Evolutionary conservation across 2,329 filamentous ascomycete species (phyloP).

Genomic region (Metarhizium guizhouense): DNA sequence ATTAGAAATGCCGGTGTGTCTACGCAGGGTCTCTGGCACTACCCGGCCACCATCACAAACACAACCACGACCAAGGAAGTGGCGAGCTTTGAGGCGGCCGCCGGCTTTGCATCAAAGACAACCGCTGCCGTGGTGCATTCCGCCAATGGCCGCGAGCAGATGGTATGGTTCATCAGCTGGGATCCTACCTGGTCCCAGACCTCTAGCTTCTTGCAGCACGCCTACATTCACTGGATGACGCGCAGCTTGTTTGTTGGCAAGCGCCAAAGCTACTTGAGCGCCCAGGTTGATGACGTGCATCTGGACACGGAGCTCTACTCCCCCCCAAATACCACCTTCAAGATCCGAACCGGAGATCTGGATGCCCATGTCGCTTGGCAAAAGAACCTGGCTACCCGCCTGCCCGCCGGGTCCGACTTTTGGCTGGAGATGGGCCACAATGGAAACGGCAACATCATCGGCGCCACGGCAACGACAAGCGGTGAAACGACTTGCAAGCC

Average conservation of each 20-base stretch:
- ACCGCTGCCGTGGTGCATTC: conserved; percentile 53
- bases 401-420: conserved; percentile 42
- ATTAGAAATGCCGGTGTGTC: conserved; percentile 32
- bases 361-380: conserved; percentile 35
- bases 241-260: conserved; percentile 49
- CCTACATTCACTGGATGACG: conserved; percentile 54
- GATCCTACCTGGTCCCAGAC: conserved; percentile 34
- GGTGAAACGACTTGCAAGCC: conserved; percentile 32
- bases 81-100: conserved; percentile 40
- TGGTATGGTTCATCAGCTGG: conserved; percentile 51
- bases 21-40: conserved; percentile 47
- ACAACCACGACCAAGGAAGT: conserved; percentile 43
- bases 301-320: conserved; percentile 40
- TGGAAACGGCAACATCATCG: conserved; percentile 36
- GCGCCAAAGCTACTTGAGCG: conserved; percentile 43
- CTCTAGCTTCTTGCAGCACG: conserved; percentile 50
- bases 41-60: conserved; percentile 46
- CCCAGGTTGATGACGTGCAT: conserved; percentile 56
- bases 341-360: conserved; percentile 37
- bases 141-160: conserved; percentile 47
- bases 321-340: conserved; percentile 39
- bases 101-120: conserved; percentile 25
- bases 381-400: conserved; percentile 30
- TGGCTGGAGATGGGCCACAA: conserved; percentile 47
- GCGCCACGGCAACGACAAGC: conserved; percentile 38